Evolutionary conservation across 139 green algal genomes (phyloP).

Genomic region (Limnomonas spitsbergensis): DNA sequence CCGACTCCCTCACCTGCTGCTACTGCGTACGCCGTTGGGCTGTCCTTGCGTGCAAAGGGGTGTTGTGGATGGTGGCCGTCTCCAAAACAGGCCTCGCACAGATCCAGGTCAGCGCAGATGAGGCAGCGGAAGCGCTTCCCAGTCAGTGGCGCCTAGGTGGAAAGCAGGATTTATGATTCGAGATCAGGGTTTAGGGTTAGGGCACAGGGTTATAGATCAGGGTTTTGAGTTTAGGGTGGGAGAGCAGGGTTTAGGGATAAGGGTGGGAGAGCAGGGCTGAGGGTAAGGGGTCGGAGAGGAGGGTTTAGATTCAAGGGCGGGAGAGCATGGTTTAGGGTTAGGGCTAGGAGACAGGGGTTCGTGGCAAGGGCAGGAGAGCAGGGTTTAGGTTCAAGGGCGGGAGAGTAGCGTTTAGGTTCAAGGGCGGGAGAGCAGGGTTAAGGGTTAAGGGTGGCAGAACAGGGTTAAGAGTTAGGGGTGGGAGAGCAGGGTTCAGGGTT

Average conservation of each 20-base stretch:
- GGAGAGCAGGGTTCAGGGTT: too few relatives aligned
- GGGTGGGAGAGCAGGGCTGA: constrained; percentile 4
- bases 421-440: too few relatives aligned
- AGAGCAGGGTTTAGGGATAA: background rate
- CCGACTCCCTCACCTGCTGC: too few relatives aligned
- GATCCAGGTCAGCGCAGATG: constrained; percentile 43
- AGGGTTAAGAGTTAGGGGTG: too few relatives aligned
- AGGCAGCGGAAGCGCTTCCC: constrained; percentile 50
- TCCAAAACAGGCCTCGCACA: constrained; percentile 52
- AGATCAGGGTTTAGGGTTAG: background rate
- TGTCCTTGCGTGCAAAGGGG: constrained; percentile 38
- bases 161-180: background rate
- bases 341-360: too few relatives aligned
- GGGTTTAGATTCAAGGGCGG: too few relatives aligned
- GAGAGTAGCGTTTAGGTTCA: too few relatives aligned
- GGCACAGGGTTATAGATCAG: background rate
- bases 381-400: too few relatives aligned
- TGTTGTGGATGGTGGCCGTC: constrained; percentile 41
- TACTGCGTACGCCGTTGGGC: constrained; percentile 25
- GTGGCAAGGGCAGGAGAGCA: too few relatives aligned
- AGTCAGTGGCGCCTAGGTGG: constrained; percentile 30
- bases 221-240: background rate
- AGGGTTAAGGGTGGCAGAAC: too few relatives aligned
- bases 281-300: too few relatives aligned
- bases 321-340: too few relatives aligned